These are phyloP conservation scores for Epichloe aotearoae DNA, from an alignment of 2,329 filamentous ascomycete species.

Conservation along the genomic window DNA sequence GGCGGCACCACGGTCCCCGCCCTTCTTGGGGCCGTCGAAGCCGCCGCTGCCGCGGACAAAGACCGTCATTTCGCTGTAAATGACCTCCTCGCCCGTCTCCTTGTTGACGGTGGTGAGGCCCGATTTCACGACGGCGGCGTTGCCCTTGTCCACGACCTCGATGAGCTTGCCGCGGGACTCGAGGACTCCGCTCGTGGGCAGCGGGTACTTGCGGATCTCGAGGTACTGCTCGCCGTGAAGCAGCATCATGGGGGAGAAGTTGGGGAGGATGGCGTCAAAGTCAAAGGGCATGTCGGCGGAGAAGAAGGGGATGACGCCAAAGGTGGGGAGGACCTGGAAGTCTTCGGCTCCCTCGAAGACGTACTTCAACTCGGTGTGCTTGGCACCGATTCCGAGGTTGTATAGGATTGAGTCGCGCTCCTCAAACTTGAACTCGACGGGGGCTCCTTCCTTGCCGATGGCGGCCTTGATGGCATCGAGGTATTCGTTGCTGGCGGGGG, in stretches of 20 bases:
- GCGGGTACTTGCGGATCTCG: constrained; percentile 81
- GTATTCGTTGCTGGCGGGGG: constrained; percentile 43
- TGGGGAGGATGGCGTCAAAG: constrained; percentile 73
- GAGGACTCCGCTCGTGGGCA: constrained; percentile 71
- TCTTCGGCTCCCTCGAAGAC: constrained; percentile 84
- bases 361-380: constrained; percentile 73
- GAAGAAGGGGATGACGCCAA: constrained; percentile 91
- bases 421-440: constrained; percentile 71
- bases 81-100: constrained; percentile 74
- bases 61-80: constrained; percentile 92
- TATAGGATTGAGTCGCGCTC: constrained; percentile 89
- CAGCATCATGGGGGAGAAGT: constrained; percentile 97
- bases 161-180: constrained; percentile 67
- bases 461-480: constrained; percentile 65
- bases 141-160: constrained; percentile 93
- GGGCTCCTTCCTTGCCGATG: constrained; percentile 51
- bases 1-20: constrained; percentile 61
- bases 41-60: constrained; percentile 87
- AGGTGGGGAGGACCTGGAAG: constrained; percentile 93
- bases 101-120: constrained; percentile 76
- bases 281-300: constrained; percentile 68
- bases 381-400: constrained; percentile 87
- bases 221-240: constrained; percentile 98
- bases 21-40: constrained; percentile 74
- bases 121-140: constrained; percentile 68